Evolutionary conservation across 2,329 filamentous ascomycete species (phyloP).

Genomic region (Cercospora sp.): DNA sequence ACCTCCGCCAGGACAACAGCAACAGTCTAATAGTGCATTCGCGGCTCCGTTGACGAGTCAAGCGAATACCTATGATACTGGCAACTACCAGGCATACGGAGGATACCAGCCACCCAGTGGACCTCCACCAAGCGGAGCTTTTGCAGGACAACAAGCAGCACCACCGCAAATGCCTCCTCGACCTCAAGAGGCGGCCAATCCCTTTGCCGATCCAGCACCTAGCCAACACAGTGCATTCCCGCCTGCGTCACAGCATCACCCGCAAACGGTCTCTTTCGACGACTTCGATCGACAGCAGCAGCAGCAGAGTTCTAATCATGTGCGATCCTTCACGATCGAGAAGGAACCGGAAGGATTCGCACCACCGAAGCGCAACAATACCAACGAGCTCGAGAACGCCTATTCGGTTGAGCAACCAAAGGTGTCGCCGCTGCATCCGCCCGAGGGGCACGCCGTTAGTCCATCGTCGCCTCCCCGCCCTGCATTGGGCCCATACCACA

Average conservation of each 20-base stretch:
- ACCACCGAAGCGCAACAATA: conserved; percentile 25
- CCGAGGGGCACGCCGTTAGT: conserved; percentile 12
- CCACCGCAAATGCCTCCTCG: conserved; percentile 16
- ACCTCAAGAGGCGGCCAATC: conserved; percentile 37
- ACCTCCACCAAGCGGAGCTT: conserved; percentile 27
- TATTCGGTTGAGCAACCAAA: conserved; percentile 24
- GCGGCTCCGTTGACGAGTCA: background rate
- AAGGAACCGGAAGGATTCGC: conserved; percentile 23
- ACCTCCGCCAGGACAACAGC: conserved; percentile 19
- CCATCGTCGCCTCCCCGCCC: conserved; percentile 28
- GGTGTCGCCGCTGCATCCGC: conserved; percentile 24
- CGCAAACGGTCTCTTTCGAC: conserved; percentile 30
- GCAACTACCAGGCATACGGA: conserved; percentile 3
- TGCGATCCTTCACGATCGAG: conserved; percentile 30
- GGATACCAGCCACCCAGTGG: conserved; percentile 28
- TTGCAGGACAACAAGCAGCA: conserved; percentile 17
- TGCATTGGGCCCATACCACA: conserved; percentile 34
- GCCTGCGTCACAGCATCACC: conserved; percentile 12
- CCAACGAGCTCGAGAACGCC: conserved; percentile 32
- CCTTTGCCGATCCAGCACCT: conserved; percentile 46
- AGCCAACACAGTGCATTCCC: conserved; percentile 25
- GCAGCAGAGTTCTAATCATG: conserved; percentile 12
- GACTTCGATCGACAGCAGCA: conserved; percentile 19
- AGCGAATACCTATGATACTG: conserved; percentile 4
- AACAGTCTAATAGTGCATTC: conserved; percentile 8